Evolutionary conservation across 2,329 filamentous ascomycete genomes (phyloP).

Genomic region (Aspergillus felis): DNA sequence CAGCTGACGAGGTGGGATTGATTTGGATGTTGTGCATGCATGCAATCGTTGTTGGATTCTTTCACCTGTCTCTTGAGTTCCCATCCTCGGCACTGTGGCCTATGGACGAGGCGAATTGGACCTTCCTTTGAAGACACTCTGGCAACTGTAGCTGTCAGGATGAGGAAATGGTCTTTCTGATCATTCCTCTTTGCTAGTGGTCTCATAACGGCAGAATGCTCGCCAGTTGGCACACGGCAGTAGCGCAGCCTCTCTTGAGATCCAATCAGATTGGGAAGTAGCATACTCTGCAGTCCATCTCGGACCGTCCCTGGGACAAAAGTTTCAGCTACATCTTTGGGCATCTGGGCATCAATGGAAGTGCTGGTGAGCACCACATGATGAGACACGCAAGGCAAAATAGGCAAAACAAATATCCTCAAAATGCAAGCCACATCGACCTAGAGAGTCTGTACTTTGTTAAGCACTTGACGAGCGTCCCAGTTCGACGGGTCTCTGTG

Average conservation of each 20-base stretch:
- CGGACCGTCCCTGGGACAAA: neutral
- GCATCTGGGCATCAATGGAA: slow-evolving; percentile 20
- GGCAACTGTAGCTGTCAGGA: neutral
- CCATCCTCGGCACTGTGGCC: neutral
- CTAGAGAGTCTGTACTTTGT: neutral
- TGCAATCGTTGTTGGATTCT: slow-evolving; percentile 5
- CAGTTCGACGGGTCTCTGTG: neutral
- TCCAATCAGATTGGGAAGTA: neutral
- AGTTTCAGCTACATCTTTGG: slow-evolving; percentile 20
- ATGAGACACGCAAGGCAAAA: neutral
- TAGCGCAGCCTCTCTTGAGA: neutral
- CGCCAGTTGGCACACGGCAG: neutral
- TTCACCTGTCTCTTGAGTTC: neutral
- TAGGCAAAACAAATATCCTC: neutral
- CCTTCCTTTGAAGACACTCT: neutral
- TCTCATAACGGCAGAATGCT: neutral
- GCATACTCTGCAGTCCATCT: neutral
- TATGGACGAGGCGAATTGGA: neutral
- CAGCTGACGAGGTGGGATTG: slow-evolving; percentile 3
- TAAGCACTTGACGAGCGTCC: neutral
- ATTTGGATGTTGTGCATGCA: slow-evolving; percentile 15
- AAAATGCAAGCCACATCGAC: too few relatives aligned
- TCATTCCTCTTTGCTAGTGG: neutral
- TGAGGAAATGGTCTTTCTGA: neutral
- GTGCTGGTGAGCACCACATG: neutral